Evolutionary conservation across 805 yeast species (phyloP).

Genomic region (Tetrapisispora nanseiensis): DNA sequence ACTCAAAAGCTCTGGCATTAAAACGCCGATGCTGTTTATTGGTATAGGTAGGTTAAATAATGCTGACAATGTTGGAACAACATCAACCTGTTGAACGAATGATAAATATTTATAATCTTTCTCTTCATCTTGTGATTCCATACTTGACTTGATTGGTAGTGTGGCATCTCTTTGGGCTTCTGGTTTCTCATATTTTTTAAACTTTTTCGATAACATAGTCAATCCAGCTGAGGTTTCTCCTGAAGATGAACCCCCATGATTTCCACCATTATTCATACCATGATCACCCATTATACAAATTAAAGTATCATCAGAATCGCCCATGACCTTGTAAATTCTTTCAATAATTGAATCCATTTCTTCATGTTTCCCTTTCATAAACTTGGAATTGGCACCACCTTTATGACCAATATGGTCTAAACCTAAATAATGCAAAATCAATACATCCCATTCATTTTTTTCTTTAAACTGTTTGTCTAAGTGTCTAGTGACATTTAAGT

Average conservation of each 20-base stretch:
- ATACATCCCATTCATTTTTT: slow-evolving; percentile 60
- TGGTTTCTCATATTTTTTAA: slow-evolving; percentile 28
- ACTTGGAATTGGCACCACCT: slow-evolving; percentile 76
- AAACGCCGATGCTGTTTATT: slow-evolving; percentile 71
- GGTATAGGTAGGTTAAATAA: slow-evolving; percentile 85
- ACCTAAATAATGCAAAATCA: slow-evolving; percentile 85
- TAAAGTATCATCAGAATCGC: slow-evolving; percentile 43
- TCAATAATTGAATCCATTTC: slow-evolving; percentile 76
- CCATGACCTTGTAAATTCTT: slow-evolving; percentile 38
- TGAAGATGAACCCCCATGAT: slow-evolving; percentile 90
- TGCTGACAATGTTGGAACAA: slow-evolving; percentile 82
- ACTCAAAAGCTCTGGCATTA: slow-evolving; percentile 48
- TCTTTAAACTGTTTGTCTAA: slow-evolving; percentile 46
- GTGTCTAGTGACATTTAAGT: slow-evolving; percentile 85
- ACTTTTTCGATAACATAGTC: slow-evolving; percentile 54
- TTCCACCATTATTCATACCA: slow-evolving; percentile 93
- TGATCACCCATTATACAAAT: slow-evolving; percentile 83
- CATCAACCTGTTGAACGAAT: slow-evolving; percentile 73
- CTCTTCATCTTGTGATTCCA: slow-evolving; percentile 30
- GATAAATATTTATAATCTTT: slow-evolving; percentile 44
- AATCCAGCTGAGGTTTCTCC: slow-evolving; percentile 91
- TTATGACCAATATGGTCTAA: slow-evolving; percentile 97
- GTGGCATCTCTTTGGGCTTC: slow-evolving; percentile 7
- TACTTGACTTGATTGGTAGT: slow-evolving; percentile 12
- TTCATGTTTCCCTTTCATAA: slow-evolving; percentile 70